Evolutionary conservation across 352 stramenopile species (phyloP), one percentile per base, ranked within the genome.

Genomic region (Pythium oligandrum): DNA sequence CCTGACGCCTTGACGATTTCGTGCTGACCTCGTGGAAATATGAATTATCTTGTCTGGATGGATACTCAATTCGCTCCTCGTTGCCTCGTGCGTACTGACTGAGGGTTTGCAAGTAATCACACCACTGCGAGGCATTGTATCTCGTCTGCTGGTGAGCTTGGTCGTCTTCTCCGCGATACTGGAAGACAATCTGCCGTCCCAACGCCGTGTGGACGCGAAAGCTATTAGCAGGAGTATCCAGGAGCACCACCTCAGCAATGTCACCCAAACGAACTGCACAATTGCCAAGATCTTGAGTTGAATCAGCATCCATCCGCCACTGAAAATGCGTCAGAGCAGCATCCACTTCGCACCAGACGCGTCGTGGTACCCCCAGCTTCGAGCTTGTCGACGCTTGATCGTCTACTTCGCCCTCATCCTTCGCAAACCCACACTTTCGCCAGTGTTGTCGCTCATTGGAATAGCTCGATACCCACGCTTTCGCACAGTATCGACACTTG

Each of bases 311-410:
- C 17, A 60, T 49, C 36, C 72, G 64, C 76, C 76, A 87, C 65
- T 76, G 71, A 1, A 87, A 44, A 1, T 33, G 51, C 11, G 66
- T 73, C 31, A 79, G 58, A n/a, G 55, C 66, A 10, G 11, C 48
- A 49, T 84, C 73, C 34, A 88, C 60, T 40, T 86, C 74, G 44
- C 74, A 86, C 68, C 70, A 85, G 12, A 85, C 69, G 17, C 72
- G 74, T 3, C 74, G 60, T 11, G 77, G 33, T n/a, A 53, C 36
- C 4, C 59, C 59, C 42, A 61, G 11, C 9, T 32, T 60, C 32
- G 68, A 79, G 43, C 4, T 30, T 12, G 31, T 40, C 6, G 3
- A 35, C 17, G 17, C 17, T 26, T 26, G 17, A 26, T 26, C 17
- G 17, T 26, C 17, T 0, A 26, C 17, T 26, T 26, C 17, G 17